A percentile compares a stretch with the other conserved stretches of the same genome.
These are phyloP conservation scores for Novymonas esmeraldas DNA, from an alignment of 208 protist species.

Conservation along the genomic window DNA sequence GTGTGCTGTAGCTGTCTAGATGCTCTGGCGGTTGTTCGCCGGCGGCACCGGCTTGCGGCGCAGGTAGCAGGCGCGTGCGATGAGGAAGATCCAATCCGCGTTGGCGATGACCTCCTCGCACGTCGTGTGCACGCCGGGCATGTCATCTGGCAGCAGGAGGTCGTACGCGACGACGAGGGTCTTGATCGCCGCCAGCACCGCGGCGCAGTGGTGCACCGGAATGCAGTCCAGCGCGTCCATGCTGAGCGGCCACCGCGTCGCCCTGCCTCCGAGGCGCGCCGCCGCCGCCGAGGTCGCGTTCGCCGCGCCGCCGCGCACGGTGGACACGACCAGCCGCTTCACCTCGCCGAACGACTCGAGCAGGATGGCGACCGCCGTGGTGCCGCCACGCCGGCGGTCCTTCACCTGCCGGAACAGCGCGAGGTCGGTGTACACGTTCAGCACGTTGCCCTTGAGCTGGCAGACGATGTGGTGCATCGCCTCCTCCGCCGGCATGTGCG, in stretches of 20 bases:
- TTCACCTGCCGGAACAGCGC: conserved; percentile 76
- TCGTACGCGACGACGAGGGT: conserved; percentile 84
- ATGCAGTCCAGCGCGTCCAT: conserved; percentile 71
- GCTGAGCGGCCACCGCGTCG: conserved; percentile 73
- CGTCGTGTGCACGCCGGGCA: conserved; percentile 44
- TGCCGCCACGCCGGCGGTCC: conserved; percentile 64
- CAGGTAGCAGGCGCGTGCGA: conserved; percentile 73
- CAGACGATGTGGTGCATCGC: conserved; percentile 80
- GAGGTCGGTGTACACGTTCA: conserved; percentile 91
- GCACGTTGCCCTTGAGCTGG: conserved; percentile 82
- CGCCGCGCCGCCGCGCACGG: conserved; percentile 27
- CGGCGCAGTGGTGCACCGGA: conserved; percentile 73
- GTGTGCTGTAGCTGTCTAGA: no score
- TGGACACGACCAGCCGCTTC: conserved; percentile 72
- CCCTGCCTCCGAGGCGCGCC: conserved; percentile 18
- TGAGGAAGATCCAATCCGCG: conserved; percentile 83
- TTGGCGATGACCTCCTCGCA: conserved; percentile 83
- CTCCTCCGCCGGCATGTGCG: conserved; percentile 62
- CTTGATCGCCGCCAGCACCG: conserved; percentile 80
- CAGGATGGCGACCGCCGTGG: conserved; percentile 66
- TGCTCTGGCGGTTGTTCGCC: conserved; percentile 58
- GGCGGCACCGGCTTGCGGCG: conserved; percentile 69
- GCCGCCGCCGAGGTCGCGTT: conserved; percentile 14
- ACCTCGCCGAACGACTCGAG: conserved; percentile 82
- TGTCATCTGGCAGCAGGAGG: conserved; percentile 59